These are phyloP conservation scores for Amphirosellinia nigrospora DNA, from an alignment of 495 filamentous ascomycete genomes.

Conservation along the genomic window DNA sequence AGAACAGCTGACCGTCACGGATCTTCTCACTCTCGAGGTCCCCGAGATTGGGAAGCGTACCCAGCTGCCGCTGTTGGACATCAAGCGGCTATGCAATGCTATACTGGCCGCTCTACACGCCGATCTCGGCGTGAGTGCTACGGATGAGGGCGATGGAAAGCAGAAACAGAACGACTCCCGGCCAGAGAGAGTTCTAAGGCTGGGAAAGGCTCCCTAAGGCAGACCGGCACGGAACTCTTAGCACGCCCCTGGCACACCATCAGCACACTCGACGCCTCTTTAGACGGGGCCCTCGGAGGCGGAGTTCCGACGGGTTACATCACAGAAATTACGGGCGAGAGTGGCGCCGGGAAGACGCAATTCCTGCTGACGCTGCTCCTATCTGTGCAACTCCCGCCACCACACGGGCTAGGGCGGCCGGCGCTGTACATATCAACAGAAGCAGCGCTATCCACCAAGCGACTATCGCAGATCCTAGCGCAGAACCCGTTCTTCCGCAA, in stretches of 20 bases:
- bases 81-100: slow-evolving; percentile 70
- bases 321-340: slow-evolving; percentile 92
- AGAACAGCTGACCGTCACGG: slow-evolving; percentile 75
- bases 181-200: background rate
- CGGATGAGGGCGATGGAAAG: slow-evolving; percentile 8
- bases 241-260: slow-evolving; percentile 62
- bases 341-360: slow-evolving; percentile 95
- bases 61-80: slow-evolving; percentile 77
- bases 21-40: slow-evolving; percentile 84
- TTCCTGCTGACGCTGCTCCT: slow-evolving; percentile 84
- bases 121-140: slow-evolving; percentile 59
- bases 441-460: slow-evolving; percentile 76
- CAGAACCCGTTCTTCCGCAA: slow-evolving; percentile 65
- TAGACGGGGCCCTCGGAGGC: slow-evolving; percentile 80
- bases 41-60: slow-evolving; percentile 87
- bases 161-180: slow-evolving; percentile 23
- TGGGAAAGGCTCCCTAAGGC: slow-evolving; percentile 29
- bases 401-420: slow-evolving; percentile 68
- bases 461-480: slow-evolving; percentile 78
- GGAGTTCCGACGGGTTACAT: slow-evolving; percentile 85
- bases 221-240: slow-evolving; percentile 47
- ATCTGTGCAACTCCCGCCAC: slow-evolving; percentile 76
- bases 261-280: slow-evolving; percentile 75
- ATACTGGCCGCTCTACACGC: slow-evolving; percentile 70
- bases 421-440: slow-evolving; percentile 97